These are phyloP conservation scores for Musa itinerans DNA, from an alignment of 176 grass and related monocot genomes.

Conservation along the genomic window DNA sequence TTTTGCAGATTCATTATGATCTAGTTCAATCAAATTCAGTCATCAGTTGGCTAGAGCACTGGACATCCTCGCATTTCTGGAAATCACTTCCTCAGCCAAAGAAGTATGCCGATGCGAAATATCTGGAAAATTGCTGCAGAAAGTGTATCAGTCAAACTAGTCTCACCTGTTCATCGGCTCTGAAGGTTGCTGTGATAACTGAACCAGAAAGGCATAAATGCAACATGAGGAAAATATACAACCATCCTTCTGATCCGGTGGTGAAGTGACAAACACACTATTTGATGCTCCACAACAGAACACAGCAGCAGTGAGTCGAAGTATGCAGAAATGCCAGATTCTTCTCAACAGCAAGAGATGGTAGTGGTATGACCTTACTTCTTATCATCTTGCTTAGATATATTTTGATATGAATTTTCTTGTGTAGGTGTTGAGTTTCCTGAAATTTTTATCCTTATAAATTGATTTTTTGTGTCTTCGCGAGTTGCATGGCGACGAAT, in stretches of 20 bases:
- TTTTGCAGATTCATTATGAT: constrained; percentile 60
- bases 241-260: neutral
- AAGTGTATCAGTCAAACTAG: constrained; percentile 68
- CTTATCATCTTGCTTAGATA: neutral
- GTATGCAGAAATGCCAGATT: constrained; percentile 46
- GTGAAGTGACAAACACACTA: neutral
- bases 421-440: too few species aligned
- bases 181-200: neutral
- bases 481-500: too few species aligned
- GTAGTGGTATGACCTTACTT: constrained; percentile 37
- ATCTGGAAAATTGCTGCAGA: constrained; percentile 53
- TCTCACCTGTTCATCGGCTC: constrained; percentile 31
- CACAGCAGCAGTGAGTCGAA: neutral
- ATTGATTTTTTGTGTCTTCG: too few species aligned
- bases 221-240: neutral
- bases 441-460: too few species aligned
- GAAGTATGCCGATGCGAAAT: constrained; percentile 44
- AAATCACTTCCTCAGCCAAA: constrained; percentile 39
- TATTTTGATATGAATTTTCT: too few species aligned
- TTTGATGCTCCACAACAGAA: neutral
- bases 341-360: constrained; percentile 61
- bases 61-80: constrained; percentile 55
- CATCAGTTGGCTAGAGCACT: constrained; percentile 68
- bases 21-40: constrained; percentile 52
- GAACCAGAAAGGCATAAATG: neutral